These are phyloP conservation scores for Eucalyptus cloeziana DNA, from an alignment of 345 rosid species.

Conservation along the genomic window DNA sequence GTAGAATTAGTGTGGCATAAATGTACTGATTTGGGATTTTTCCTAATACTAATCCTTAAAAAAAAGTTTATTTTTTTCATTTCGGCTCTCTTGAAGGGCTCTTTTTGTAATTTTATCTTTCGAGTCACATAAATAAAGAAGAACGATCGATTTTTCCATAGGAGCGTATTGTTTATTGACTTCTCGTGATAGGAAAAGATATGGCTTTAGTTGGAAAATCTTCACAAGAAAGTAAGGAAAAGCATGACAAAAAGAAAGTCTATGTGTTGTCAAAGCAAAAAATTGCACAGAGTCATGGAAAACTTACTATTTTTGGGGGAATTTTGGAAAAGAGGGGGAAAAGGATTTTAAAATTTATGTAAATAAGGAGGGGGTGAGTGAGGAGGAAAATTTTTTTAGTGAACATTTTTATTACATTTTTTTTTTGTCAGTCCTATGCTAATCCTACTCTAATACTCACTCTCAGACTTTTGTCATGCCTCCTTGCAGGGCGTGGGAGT, in stretches of 20 bases:
- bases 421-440: no score
- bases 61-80: accelerated
- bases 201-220: not conserved
- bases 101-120: not conserved
- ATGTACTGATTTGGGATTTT: not conserved
- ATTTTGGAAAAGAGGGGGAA: not conserved
- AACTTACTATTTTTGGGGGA: not conserved
- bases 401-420: not conserved
- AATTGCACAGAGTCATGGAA: not conserved
- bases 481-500: no score
- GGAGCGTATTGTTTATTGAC: not conserved
- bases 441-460: no score
- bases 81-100: not conserved
- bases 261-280: not conserved
- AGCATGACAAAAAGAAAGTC: not conserved
- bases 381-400: not conserved
- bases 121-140: not conserved
- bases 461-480: no score
- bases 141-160: not conserved
- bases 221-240: not conserved
- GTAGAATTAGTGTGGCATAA: not conserved
- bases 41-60: not conserved
- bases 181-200: not conserved
- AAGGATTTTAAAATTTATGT: not conserved
- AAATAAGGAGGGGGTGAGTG: not conserved